These are phyloP conservation scores for Globisporangium middletonii DNA, from an alignment of 352 stramenopile genomes.

Conservation along the genomic window DNA sequence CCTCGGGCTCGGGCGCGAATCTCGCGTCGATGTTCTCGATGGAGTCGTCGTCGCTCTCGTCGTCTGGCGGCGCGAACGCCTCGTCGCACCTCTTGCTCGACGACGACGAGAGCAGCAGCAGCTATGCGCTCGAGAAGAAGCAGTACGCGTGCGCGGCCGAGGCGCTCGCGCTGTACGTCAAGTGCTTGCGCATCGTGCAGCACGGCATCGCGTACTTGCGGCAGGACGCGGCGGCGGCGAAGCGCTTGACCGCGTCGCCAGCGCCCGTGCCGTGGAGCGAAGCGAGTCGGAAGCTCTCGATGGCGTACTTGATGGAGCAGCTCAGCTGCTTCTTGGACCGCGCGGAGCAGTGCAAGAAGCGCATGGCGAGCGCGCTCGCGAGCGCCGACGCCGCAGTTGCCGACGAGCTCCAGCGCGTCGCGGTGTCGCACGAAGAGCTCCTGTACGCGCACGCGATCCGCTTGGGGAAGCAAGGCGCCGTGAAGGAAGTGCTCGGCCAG, in stretches of 20 bases:
- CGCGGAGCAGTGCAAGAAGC: conserved; percentile 59
- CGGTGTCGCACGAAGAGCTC: conserved; percentile 52
- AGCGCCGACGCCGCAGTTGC: conserved; percentile 10
- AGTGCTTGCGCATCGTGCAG: conserved; percentile 61
- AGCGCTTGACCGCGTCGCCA: conserved; percentile 16
- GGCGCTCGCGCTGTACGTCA: conserved; percentile 59
- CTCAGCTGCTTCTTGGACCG: conserved; percentile 53
- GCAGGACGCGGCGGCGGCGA: conserved; percentile 32
- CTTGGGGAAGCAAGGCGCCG: conserved; percentile 51
- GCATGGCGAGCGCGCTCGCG: conserved; percentile 24
- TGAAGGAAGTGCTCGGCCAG: conserved; percentile 69
- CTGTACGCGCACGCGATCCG: conserved; percentile 59
- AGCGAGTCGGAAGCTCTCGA: conserved; percentile 49
- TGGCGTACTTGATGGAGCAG: conserved; percentile 54
- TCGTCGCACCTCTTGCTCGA: conserved; percentile 24
- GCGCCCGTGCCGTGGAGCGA: conserved; percentile 25
- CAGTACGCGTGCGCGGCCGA: conserved; percentile 58
- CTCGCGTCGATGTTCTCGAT: conserved; percentile 56
- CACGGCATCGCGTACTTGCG: conserved; percentile 54
- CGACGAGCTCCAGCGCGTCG: conserved; percentile 13
- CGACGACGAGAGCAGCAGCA: conserved; percentile 20
- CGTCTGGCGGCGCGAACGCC: conserved; percentile 22
- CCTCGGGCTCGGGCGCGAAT: conserved; percentile 23
- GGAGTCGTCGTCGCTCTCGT: conserved; percentile 45
- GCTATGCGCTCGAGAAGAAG: conserved; percentile 27